phyloP scores from a whole-genome alignment of 2,329 filamentous ascomycete genomes.

The Trichoderma sp. region DNA sequence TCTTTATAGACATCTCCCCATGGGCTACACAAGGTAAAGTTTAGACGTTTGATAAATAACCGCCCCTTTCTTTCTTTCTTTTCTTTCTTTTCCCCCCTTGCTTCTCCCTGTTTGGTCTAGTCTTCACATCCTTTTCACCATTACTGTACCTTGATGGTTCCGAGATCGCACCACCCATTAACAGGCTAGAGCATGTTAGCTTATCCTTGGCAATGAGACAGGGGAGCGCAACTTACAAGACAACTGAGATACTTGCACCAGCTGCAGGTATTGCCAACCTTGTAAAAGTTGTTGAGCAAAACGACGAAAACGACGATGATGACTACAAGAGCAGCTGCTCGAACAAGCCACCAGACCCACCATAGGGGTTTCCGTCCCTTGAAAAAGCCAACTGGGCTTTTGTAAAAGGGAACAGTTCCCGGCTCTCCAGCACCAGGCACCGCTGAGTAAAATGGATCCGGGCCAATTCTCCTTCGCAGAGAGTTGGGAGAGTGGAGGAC shows the following conservation, averaged over 20 bases:
- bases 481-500: conserved; percentile 84
- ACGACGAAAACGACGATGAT: conserved; percentile 83
- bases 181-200: conserved; percentile 49
- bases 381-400: conserved; percentile 74
- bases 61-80: background rate
- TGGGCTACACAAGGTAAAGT: background rate
- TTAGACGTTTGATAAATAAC: background rate
- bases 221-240: conserved; percentile 60
- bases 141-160: conserved; percentile 31
- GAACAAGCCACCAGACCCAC: conserved; percentile 96
- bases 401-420: conserved; percentile 53
- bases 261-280: conserved; percentile 66
- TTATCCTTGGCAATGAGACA: background rate
- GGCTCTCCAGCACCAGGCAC: conserved; percentile 53
- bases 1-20: background rate
- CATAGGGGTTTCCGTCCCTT: conserved; percentile 87
- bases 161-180: conserved; percentile 64
- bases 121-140: background rate
- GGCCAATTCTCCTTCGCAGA: conserved; percentile 69
- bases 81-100: background rate
- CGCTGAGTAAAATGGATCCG: conserved; percentile 67
- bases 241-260: conserved; percentile 98
- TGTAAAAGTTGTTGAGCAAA: conserved; percentile 88
- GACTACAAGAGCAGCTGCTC: conserved; percentile 72
- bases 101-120: background rate